Evolutionary conservation across 2,329 filamentous ascomycete species (phyloP), one percentile per base, ranked within the genome.

Genomic region (Fusarium sp.): DNA sequence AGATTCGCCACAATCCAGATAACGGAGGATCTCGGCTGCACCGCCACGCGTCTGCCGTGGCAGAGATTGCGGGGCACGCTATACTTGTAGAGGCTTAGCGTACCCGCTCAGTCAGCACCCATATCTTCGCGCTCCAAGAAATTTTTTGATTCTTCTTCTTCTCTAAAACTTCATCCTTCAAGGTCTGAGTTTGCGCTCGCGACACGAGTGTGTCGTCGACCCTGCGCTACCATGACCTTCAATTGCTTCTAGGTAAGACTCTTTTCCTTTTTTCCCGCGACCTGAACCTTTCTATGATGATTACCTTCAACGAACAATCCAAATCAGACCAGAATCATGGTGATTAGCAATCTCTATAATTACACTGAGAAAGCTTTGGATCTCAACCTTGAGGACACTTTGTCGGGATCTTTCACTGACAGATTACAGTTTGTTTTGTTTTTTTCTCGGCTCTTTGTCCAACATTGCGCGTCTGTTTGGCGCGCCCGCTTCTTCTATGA

Each of bases 241-340:
- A 51, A 57, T 66, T 56, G 18, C 54, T 67, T 59, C 50, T 70
- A 59, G 74, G 75, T 76, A 77, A 75, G 72, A 50, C 8, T 29
- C 11, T 20, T 8, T 25, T 54, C 33, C 6, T 13, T 34, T 51
- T 38, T 14, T 18, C 59, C 46, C 49, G 58, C 63, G 58, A 40
- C 44, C 27, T 56, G 31, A 33, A 29, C 40, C 67, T 57, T 76
- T 70, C 68, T 64, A 68, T 78, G 79, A 81, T 80, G 79, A 78
- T 71, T 60, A 73, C 54, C 66, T 71, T 71, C 72, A 78, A 79
- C 79, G 84, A 87, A 87, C 85, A 88, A 88, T 88, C 86, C 86
- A 88, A 88, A 80, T 84, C 85, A 84, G 85, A 88, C 85, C 79
- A 82, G 75, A 74, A 77, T 77, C 80, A 83, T 88, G 86, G 86